Evolutionary conservation across 2,329 filamentous ascomycete species (phyloP).

Genomic region (Nemania sp.): DNA sequence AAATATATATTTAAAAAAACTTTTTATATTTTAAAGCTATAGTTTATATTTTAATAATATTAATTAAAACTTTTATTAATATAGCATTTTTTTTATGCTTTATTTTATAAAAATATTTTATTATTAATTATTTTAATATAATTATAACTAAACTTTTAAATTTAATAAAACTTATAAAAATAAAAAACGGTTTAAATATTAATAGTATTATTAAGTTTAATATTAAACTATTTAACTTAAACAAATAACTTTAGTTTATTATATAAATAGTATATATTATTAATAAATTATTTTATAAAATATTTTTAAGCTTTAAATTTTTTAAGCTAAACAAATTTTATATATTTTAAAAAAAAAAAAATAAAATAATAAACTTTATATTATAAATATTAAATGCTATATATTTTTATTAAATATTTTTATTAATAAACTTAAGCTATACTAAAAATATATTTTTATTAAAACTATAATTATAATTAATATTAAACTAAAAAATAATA

Average conservation of each 20-base stretch:
- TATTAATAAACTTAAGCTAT: neutral
- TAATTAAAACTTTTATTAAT: too few relatives aligned
- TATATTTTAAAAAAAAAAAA: neutral
- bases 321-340: neutral
- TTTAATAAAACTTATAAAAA: neutral
- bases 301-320: neutral
- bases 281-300: neutral
- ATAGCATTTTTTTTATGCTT: too few relatives aligned
- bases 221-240: neutral
- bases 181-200: neutral
- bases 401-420: neutral
- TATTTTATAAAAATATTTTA: too few relatives aligned
- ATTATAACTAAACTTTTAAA: too few relatives aligned
- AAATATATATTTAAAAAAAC: too few relatives aligned
- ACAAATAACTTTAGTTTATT: neutral
- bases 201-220: neutral
- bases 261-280: neutral
- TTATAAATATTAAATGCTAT: neutral
- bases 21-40: too few relatives aligned
- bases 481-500: neutral
- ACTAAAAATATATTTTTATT: neutral
- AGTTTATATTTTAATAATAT: too few relatives aligned
- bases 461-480: neutral
- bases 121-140: too few relatives aligned
- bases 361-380: neutral